phyloP scores from a whole-genome alignment of 176 grass and related monocot genomes.

The Miscanthus lutarioriparius region DNA sequence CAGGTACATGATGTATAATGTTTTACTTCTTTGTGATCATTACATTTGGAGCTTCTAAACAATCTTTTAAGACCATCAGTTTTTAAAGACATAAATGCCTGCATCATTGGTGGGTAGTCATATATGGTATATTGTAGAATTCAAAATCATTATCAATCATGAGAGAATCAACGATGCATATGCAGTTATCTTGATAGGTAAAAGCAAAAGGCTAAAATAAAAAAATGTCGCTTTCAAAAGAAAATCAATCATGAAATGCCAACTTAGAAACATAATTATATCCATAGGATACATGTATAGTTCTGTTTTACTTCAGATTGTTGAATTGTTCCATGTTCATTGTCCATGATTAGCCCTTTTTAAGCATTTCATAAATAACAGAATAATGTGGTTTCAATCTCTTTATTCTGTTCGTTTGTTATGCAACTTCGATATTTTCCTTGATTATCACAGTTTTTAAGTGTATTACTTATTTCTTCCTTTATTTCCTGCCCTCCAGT shows the following conservation, averaged over 20 bases:
- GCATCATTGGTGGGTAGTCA: background rate
- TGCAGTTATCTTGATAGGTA: background rate
- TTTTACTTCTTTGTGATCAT: background rate
- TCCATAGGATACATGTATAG: background rate
- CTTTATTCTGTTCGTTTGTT: slow-evolving; percentile 9
- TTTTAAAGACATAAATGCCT: slow-evolving; percentile 1
- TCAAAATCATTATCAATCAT: background rate
- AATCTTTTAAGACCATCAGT: background rate
- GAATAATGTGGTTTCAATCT: slow-evolving; percentile 25
- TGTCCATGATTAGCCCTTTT: background rate
- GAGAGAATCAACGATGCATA: background rate
- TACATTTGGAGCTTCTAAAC: background rate
- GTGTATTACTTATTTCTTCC: background rate
- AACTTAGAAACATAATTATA: background rate
- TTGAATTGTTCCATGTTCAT: background rate
- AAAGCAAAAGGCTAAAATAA: background rate
- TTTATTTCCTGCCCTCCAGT: background rate
- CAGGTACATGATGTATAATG: slow-evolving; percentile 62
- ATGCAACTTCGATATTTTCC: background rate
- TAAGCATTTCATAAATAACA: background rate
- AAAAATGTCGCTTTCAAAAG: background rate
- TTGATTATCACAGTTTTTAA: slow-evolving; percentile 17
- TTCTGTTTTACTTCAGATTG: slow-evolving; percentile 3
- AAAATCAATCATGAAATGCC: background rate
- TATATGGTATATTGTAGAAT: slow-evolving; percentile 8